Evolutionary conservation across 2,329 filamentous ascomycete species (phyloP).

Genomic region (Ilyonectria destructans): DNA sequence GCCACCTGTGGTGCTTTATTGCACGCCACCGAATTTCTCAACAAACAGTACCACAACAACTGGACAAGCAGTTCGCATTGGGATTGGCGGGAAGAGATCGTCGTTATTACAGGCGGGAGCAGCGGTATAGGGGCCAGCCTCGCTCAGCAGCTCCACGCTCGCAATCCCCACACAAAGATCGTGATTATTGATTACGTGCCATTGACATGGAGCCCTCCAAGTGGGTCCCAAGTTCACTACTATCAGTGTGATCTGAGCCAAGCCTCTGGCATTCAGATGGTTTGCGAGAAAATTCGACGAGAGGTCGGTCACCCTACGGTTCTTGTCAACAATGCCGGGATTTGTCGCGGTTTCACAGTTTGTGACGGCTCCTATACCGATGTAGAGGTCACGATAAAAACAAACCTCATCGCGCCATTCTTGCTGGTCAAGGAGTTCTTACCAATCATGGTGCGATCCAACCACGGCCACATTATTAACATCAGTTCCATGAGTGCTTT

Average conservation of each 20-base stretch:
- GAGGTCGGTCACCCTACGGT: constrained; percentile 58
- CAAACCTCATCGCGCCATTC: constrained; percentile 74
- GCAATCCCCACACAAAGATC: constrained; percentile 49
- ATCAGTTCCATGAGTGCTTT: constrained; percentile 73
- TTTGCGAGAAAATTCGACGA: constrained; percentile 50
- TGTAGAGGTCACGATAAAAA: constrained; percentile 51
- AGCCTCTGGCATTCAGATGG: constrained; percentile 45
- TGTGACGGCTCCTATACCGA: constrained; percentile 51
- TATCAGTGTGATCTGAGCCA: constrained; percentile 58
- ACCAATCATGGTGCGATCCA: constrained; percentile 68
- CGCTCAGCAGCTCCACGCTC: constrained; percentile 46
- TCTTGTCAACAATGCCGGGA: constrained; percentile 56
- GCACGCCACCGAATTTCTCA: constrained; percentile 6
- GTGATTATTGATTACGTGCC: constrained; percentile 56
- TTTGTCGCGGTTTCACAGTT: constrained; percentile 49
- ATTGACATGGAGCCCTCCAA: constrained; percentile 48
- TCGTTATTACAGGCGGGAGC: constrained; percentile 47
- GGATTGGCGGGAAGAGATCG: constrained; percentile 28
- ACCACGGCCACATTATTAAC: constrained; percentile 78
- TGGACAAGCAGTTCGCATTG: constrained; percentile 3
- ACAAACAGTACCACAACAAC: constrained; percentile 16
- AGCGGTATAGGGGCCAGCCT: constrained; percentile 58
- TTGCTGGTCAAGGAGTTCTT: constrained; percentile 72
- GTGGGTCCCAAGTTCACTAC: constrained; percentile 44
- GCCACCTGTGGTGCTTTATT: too few relatives aligned